Evolutionary conservation across 1,284 basidiomycete species (phyloP), one percentile per base, ranked within the genome.

Genomic region (Takashimella koratensis): DNA sequence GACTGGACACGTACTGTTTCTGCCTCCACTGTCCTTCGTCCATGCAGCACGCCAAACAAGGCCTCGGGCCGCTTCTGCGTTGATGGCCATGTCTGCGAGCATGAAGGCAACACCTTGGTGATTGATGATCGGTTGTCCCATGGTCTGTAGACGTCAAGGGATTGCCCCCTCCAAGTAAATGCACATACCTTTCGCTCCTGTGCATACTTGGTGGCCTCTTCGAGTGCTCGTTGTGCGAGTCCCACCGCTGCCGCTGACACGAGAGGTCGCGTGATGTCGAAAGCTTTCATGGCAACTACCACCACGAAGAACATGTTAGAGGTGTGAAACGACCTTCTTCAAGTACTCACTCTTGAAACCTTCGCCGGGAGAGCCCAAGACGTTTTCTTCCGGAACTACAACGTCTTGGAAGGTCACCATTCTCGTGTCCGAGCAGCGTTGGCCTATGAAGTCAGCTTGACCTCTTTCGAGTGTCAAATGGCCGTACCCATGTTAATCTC

Each of bases 21-120:
- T 64, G 58, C 77, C 68, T 4, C 78, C 78, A 11, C 68, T 63
- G 66, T 82, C 81, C 66, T 81, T 81, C 10, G 74, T 69, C 76
- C 77, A 79, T 2, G 77, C 75, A 0, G 78, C 60, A 63, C 77
- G 77, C 79, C 78, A 81, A 11, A 81, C 80, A 45, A 82, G 68
- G 43, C 71, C 75, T 11, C 79, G 68, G 1, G 78, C 71, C 2
- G 76, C 73, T 64, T 81, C 79, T 23, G 76, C 78, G 20, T 64
- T 70, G 66, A 81, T 79, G 6, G 81, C 79, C 81, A 82, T 82
- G 58, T 82, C 81, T 13, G 80, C 80, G 4, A 82, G 73, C 74
- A 82, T 78, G 67, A 80, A 80, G 5, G 77, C 79, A 23, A 81
- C 75, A 23, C 78, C 80, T 60, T 81, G 80, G 65, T 82, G 81